Evolutionary conservation across 305 asterid genomes (phyloP).

Genomic region (Caryopteris hybrid): DNA sequence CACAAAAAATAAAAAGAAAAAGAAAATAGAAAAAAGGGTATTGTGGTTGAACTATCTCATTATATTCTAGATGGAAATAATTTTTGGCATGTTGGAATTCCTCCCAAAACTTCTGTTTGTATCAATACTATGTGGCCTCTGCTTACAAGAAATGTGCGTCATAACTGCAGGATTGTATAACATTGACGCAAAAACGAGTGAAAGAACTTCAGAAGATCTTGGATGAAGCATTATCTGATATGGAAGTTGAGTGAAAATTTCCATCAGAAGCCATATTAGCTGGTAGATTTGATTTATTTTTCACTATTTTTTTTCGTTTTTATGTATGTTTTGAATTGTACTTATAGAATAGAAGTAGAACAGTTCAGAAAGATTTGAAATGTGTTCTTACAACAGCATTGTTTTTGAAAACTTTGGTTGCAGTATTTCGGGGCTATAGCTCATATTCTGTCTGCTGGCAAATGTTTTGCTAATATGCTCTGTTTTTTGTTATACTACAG

Average conservation of each 20-base stretch:
- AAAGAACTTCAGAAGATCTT: constrained; percentile 57
- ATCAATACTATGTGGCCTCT: background rate
- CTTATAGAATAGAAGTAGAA: constrained; percentile 8
- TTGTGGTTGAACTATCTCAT: background rate
- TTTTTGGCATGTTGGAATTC: no score
- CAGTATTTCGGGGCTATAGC: background rate
- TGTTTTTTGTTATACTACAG: no score
- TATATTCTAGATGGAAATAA: no score
- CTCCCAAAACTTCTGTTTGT: no score
- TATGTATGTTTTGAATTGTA: background rate
- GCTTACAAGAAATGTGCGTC: constrained; percentile 8
- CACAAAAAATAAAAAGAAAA: no score
- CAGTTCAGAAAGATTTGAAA: background rate
- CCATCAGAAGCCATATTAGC: background rate
- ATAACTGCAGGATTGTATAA: constrained; percentile 70
- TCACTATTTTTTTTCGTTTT: background rate
- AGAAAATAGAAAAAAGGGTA: no score
- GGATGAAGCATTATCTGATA: constrained; percentile 61
- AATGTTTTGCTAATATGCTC: no score
- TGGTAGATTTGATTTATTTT: background rate
- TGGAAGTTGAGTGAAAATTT: constrained; percentile 56
- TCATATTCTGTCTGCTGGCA: no score
- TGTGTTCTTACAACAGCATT: background rate
- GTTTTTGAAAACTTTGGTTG: constrained; percentile 11
- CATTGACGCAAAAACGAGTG: constrained; percentile 54